phyloP scores from a whole-genome alignment of 169 alveolate genomes.

The Plasmodium fragile region DNA sequence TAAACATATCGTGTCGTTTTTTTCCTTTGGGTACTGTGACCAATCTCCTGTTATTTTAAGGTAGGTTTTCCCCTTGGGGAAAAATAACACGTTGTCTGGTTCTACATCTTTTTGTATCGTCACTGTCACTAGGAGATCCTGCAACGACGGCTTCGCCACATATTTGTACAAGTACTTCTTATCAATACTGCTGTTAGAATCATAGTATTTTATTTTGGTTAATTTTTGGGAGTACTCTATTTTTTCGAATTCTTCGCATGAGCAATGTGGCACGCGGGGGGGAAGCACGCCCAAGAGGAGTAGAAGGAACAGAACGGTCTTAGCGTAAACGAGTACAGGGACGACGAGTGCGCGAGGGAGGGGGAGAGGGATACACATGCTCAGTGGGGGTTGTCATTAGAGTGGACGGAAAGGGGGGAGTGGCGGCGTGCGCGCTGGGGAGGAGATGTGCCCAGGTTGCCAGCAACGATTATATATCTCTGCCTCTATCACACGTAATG shows the following conservation, averaged over 20 bases:
- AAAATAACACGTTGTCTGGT: conserved; percentile 11
- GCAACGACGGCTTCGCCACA: conserved; percentile 43
- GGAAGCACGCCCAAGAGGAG: not conserved
- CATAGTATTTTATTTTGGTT: conserved; percentile 69
- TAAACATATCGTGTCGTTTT: conserved; percentile 34
- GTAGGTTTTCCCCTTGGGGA: conserved; percentile 37
- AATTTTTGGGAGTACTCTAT: conserved; percentile 35
- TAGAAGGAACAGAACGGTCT: not conserved
- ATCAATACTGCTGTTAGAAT: conserved; percentile 24
- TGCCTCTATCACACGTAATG: not conserved
- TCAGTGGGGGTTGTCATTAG: conserved; percentile 8
- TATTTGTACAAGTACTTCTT: conserved; percentile 29
- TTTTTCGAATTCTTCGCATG: conserved; percentile 39
- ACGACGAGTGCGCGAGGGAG: not conserved
- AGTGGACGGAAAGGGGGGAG: not conserved
- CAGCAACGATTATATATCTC: not conserved
- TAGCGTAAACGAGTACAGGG: not conserved
- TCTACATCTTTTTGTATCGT: conserved; percentile 16
- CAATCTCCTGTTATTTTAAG: conserved; percentile 70
- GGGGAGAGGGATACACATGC: not conserved
- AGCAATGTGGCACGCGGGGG: not conserved
- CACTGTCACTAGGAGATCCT: conserved; percentile 44
- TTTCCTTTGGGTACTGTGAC: conserved; percentile 52
- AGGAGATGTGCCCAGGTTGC: not conserved
- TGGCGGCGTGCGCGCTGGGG: not conserved